Conservation (phyloP, 768 basidiomycete genomes). For the Termitomyces sp. region DNA sequence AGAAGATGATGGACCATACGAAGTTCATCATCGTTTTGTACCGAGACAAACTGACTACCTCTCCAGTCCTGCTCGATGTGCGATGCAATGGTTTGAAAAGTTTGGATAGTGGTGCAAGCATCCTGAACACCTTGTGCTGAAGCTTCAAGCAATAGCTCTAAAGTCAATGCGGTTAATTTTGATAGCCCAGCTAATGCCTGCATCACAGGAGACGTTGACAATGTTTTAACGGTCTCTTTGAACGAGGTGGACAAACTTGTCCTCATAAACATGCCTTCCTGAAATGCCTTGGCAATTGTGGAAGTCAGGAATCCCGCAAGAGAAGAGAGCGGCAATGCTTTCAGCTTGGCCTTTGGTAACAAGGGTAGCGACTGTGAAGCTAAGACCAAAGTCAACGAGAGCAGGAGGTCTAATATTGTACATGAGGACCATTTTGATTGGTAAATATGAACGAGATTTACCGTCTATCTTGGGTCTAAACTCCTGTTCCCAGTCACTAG, state of each 20-base stretch:
- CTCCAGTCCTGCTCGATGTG: constrained; percentile 47
- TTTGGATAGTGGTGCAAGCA: constrained; percentile 26
- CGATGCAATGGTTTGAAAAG: constrained; percentile 30
- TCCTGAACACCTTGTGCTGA: constrained; percentile 20
- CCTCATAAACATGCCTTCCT: constrained; percentile 49
- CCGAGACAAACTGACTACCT: constrained; percentile 30
- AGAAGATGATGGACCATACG: constrained; percentile 17
- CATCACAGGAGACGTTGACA: constrained; percentile 32
- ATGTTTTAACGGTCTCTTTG: constrained; percentile 24
- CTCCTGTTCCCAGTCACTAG: constrained; percentile 58
- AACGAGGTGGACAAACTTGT: constrained; percentile 29
- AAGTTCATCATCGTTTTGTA: constrained; percentile 25
- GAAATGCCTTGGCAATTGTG: constrained; percentile 51
- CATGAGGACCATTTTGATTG: not conserved
- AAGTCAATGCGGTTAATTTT: constrained; percentile 29
- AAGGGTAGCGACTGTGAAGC: constrained; percentile 57
- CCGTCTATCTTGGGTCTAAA: constrained; percentile 52
- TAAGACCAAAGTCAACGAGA: constrained; percentile 48
- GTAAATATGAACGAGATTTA: constrained; percentile 20
- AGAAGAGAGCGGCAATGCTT: constrained; percentile 54
- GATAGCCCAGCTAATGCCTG: constrained; percentile 34
- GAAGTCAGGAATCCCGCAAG: constrained; percentile 30
- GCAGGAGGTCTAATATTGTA: constrained; percentile 30
- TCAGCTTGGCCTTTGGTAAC: constrained; percentile 49
- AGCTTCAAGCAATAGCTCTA: constrained; percentile 31